These are phyloP conservation scores for Arthroderma sp. DNA, from an alignment of 2,329 filamentous ascomycete genomes.

Conservation along the genomic window DNA sequence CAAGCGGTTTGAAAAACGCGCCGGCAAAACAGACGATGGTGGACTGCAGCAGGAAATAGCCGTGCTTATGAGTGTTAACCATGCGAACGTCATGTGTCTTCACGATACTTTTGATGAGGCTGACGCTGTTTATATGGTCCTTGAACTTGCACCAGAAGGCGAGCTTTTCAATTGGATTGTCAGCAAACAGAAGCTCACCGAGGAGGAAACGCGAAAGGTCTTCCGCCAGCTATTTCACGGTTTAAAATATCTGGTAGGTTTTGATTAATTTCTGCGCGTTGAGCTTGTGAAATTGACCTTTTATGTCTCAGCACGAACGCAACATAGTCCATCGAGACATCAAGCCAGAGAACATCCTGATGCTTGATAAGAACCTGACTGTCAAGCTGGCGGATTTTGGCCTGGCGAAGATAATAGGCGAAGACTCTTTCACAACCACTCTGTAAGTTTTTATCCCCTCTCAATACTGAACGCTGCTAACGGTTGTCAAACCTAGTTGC, in stretches of 20 bases:
- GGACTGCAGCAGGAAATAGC: slow-evolving; percentile 90
- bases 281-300: neutral
- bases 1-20: slow-evolving; percentile 82
- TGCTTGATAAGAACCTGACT: slow-evolving; percentile 70
- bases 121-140: slow-evolving; percentile 77
- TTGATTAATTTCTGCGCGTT: neutral
- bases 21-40: slow-evolving; percentile 69
- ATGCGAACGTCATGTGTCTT: slow-evolving; percentile 81
- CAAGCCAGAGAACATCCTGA: slow-evolving; percentile 89
- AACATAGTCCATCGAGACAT: slow-evolving; percentile 97
- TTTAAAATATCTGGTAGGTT: slow-evolving; percentile 78
- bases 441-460: slow-evolving; percentile 39
- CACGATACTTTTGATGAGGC: slow-evolving; percentile 91
- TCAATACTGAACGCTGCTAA: slow-evolving; percentile 14
- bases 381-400: slow-evolving; percentile 96
- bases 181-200: slow-evolving; percentile 73
- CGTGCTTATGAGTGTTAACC: slow-evolving; percentile 91
- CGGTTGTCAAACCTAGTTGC: slow-evolving; percentile 34
- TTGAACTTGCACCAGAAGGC: slow-evolving; percentile 82
- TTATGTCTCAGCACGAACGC: slow-evolving; percentile 57
- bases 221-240: slow-evolving; percentile 88
- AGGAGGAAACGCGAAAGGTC: slow-evolving; percentile 70
- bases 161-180: slow-evolving; percentile 95
- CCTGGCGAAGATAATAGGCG: slow-evolving; percentile 93
- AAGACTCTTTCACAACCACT: slow-evolving; percentile 95